A percentile compares a stretch with the other conserved stretches of the same genome.
Conservation (phyloP, 2,329 filamentous ascomycete species). For the Aspergillus tubingensis region DNA sequence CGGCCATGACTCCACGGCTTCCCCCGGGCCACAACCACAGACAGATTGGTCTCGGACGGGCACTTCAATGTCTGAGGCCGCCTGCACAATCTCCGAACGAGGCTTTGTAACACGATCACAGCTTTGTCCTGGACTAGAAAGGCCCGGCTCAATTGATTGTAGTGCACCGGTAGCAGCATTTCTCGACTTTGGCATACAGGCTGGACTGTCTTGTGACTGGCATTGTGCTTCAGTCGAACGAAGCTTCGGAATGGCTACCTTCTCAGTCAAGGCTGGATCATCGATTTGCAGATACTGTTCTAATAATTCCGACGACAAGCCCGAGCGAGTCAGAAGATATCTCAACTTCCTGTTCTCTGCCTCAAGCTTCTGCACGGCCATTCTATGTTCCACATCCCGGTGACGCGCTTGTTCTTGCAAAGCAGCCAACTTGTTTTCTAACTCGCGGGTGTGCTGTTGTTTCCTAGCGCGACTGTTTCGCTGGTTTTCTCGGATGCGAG, state of each 20-base stretch:
- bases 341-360: conserved; percentile 36
- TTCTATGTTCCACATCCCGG: conserved; percentile 36
- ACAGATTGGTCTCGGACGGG: conserved; percentile 14
- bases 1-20: conserved; percentile 20
- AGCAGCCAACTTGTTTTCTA: conserved; percentile 35
- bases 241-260: conserved; percentile 40
- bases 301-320: conserved; percentile 25
- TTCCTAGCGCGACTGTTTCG: conserved; percentile 40
- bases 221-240: conserved; percentile 10
- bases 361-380: conserved; percentile 36
- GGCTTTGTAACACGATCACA: not conserved
- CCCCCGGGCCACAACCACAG: conserved; percentile 28
- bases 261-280: conserved; percentile 23
- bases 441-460: conserved; percentile 39
- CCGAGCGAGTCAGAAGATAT: conserved; percentile 28
- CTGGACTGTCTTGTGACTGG: not conserved
- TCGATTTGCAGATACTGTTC: conserved; percentile 32
- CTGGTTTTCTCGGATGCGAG: conserved; percentile 45
- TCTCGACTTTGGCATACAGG: not conserved
- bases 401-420: conserved; percentile 32
- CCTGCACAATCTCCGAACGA: not conserved
- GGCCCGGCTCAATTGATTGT: not conserved
- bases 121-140: not conserved
- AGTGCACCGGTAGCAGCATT: not conserved
- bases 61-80: no score